These are phyloP conservation scores for Taxillus chinensis DNA, from an alignment of 164 flowering plant genomes.

Conservation along the genomic window DNA sequence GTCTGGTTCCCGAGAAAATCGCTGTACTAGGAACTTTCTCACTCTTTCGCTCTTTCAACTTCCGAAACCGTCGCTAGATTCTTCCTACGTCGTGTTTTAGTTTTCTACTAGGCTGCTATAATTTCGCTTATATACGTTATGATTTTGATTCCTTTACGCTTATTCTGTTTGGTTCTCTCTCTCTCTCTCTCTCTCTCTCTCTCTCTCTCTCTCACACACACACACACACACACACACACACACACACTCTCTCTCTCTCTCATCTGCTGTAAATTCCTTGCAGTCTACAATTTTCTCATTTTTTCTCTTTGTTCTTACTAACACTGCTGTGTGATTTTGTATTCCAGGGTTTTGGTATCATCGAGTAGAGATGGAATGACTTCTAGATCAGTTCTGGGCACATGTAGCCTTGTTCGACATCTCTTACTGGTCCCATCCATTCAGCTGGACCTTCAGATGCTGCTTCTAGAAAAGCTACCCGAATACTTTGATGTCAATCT, in stretches of 20 bases:
- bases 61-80: not conserved
- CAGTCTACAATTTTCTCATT: not conserved
- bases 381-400: conserved; percentile 14
- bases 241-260: too few relatives aligned
- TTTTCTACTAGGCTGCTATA: not conserved
- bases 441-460: conserved; percentile 49
- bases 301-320: not conserved
- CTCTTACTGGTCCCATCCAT: conserved; percentile 57
- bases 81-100: not conserved
- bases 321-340: not conserved
- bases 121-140: too few relatives aligned
- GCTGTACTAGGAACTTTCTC: too few relatives aligned
- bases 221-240: too few relatives aligned
- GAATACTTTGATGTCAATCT: conserved; percentile 41
- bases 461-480: conserved; percentile 76
- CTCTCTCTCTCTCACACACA: too few relatives aligned
- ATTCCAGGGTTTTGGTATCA: conserved; percentile 39
- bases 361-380: conserved; percentile 13
- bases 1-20: not conserved
- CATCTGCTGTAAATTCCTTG: too few relatives aligned
- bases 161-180: too few relatives aligned
- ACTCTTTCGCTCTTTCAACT: too few relatives aligned
- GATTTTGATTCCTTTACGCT: too few relatives aligned
- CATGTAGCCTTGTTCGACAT: conserved; percentile 39
- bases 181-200: too few relatives aligned